Percentiles rank a stretch among this genome's conserved stretches.
Evolutionary conservation across 768 basidiomycete genomes (phyloP).

Genomic region (Mycena crocata): DNA sequence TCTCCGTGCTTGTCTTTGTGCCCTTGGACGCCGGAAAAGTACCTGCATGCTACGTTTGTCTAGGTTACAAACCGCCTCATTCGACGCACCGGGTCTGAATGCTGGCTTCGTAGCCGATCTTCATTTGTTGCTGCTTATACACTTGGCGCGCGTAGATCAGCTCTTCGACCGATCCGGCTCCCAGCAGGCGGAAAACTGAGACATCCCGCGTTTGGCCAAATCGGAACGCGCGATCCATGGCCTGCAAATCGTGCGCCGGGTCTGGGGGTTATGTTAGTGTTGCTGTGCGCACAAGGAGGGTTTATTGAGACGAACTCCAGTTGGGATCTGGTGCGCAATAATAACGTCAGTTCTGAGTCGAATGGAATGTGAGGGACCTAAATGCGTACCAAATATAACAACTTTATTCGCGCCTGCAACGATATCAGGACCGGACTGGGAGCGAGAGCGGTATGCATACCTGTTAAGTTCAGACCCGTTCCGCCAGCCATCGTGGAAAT

Average conservation of each 20-base stretch:
- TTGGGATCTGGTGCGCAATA: conserved; percentile 74
- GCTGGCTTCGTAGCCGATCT: conserved; percentile 88
- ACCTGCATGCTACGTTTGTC: conserved; percentile 51
- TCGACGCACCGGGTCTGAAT: conserved; percentile 76
- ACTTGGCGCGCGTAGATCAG: conserved; percentile 90
- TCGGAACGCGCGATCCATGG: conserved; percentile 89
- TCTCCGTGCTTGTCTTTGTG: conserved; percentile 82
- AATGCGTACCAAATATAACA: conserved; percentile 78
- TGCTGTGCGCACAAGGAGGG: conserved; percentile 14
- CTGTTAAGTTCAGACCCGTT: conserved; percentile 88
- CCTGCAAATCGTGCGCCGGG: conserved; percentile 94
- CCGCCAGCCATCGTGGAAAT: conserved; percentile 95
- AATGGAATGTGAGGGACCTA: neutral
- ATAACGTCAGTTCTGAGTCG: conserved; percentile 9
- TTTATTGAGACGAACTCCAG: conserved; percentile 73
- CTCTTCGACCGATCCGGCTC: conserved; percentile 90
- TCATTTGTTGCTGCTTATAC: conserved; percentile 95
- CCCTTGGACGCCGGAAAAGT: conserved; percentile 87
- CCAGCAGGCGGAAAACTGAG: conserved; percentile 83
- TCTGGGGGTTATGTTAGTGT: conserved; percentile 67
- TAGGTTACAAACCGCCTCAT: neutral
- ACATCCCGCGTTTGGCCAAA: conserved; percentile 92
- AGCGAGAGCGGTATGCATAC: conserved; percentile 32
- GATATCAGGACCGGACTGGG: neutral
- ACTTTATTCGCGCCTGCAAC: conserved; percentile 87